phyloP scores from a whole-genome alignment of 176 grass and related monocot genomes.

The Rhynchospora pubera region DNA sequence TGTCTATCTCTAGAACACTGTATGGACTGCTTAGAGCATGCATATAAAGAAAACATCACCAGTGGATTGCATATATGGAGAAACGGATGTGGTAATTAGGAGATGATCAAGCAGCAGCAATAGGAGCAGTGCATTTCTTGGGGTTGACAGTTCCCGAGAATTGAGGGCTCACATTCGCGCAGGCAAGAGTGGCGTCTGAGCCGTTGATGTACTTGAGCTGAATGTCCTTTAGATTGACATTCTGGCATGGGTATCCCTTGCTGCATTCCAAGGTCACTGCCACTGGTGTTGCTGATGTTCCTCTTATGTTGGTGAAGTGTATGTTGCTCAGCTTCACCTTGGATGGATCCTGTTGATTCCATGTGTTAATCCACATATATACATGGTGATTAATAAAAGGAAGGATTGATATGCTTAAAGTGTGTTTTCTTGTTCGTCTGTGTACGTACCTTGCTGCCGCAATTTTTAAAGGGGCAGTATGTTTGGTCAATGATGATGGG shows the following conservation, averaged over 20 bases:
- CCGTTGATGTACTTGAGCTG: neutral
- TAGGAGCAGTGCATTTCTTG: too few relatives aligned
- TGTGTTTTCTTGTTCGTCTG: too few relatives aligned
- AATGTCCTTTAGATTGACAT: constrained; percentile 7
- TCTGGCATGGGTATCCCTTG: neutral
- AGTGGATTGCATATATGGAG: too few relatives aligned
- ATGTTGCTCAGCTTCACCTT: neutral
- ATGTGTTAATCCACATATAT: neutral
- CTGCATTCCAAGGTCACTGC: constrained; percentile 11
- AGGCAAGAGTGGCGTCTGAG: neutral
- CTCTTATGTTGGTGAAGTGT: neutral
- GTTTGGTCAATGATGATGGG: constrained; percentile 38
- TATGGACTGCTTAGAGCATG: neutral
- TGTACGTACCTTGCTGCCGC: constrained; percentile 19
- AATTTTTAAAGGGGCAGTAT: constrained; percentile 27
- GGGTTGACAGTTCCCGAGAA: too few relatives aligned
- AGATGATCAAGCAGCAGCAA: too few relatives aligned
- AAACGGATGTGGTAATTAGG: too few relatives aligned
- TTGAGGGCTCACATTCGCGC: too few relatives aligned
- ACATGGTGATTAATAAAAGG: too few relatives aligned
- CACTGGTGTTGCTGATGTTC: neutral
- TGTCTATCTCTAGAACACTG: neutral
- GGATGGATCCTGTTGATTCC: neutral
- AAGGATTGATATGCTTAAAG: too few relatives aligned
- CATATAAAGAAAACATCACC: too few relatives aligned